Evolutionary conservation across 768 basidiomycete genomes (phyloP).

Genomic region (Auriscalpium vulgare): DNA sequence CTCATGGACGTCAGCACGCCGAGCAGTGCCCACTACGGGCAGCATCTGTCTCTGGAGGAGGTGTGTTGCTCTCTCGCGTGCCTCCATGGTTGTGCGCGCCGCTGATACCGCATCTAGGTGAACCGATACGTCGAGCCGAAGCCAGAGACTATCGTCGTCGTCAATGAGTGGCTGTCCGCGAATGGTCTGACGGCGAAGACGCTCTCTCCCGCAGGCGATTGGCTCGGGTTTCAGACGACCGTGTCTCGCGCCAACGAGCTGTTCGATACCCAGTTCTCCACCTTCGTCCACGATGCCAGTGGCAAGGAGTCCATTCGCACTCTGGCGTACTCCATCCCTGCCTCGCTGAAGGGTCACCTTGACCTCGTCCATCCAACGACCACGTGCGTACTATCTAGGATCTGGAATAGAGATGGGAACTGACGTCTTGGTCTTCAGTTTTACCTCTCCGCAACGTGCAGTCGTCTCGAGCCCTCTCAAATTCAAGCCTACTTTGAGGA

Average conservation of each 20-base stretch:
- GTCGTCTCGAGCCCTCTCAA: background rate
- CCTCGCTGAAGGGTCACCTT: slow-evolving; percentile 19
- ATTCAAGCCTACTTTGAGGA: background rate
- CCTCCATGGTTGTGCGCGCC: background rate
- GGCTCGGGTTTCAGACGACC: slow-evolving; percentile 18
- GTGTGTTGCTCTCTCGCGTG: slow-evolving; percentile 12
- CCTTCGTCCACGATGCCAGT: slow-evolving; percentile 19
- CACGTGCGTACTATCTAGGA: slow-evolving; percentile 11
- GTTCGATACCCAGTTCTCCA: slow-evolving; percentile 22
- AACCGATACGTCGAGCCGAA: slow-evolving; percentile 13
- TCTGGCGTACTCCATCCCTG: slow-evolving; percentile 24
- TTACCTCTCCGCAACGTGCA: background rate
- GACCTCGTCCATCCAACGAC: slow-evolving; percentile 25
- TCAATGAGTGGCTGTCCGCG: slow-evolving; percentile 20
- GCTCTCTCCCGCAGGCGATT: slow-evolving; percentile 22
- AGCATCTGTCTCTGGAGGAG: slow-evolving; percentile 31
- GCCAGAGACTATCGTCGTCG: slow-evolving; percentile 15
- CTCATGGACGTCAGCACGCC: slow-evolving; percentile 32
- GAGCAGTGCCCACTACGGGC: slow-evolving; percentile 26
- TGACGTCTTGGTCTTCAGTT: background rate
- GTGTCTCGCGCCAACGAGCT: slow-evolving; percentile 23
- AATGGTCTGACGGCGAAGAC: slow-evolving; percentile 18
- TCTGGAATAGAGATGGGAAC: background rate
- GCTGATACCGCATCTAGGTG: background rate
- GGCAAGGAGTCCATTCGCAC: slow-evolving; percentile 21